These are phyloP conservation scores for Cephaloascus albidus DNA, from an alignment of 805 yeast genomes.

Conservation along the genomic window DNA sequence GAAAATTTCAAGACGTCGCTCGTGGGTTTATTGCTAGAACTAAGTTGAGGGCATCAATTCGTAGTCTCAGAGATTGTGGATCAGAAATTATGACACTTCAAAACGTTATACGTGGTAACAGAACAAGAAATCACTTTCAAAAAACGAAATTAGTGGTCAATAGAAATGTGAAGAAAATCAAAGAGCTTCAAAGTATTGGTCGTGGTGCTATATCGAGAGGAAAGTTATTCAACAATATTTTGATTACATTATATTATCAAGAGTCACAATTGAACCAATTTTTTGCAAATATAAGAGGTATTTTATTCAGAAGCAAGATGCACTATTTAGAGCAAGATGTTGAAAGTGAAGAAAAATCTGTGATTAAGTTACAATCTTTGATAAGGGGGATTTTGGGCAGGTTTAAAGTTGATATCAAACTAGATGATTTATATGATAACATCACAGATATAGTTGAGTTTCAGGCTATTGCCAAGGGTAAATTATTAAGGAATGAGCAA, in stretches of 20 bases:
- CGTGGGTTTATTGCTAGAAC: constrained; percentile 13
- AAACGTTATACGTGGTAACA: constrained; percentile 26
- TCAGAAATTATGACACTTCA: constrained; percentile 22
- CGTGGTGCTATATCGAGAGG: constrained; percentile 37
- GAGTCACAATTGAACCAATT: constrained; percentile 26
- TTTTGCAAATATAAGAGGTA: constrained; percentile 36
- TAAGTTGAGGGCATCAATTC: neutral
- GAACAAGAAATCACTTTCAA: constrained; percentile 16
- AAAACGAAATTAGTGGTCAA: constrained; percentile 3
- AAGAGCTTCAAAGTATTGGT: constrained; percentile 30
- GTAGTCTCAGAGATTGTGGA: constrained; percentile 5
- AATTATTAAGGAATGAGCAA: constrained; percentile 21
- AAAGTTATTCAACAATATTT: constrained; percentile 28
- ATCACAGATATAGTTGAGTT: constrained; percentile 28
- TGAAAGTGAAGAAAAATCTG: constrained; percentile 8
- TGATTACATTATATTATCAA: constrained; percentile 29
- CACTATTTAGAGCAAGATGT: neutral
- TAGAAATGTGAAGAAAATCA: constrained; percentile 3
- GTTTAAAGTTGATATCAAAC: constrained; percentile 41
- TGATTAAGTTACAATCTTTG: constrained; percentile 43
- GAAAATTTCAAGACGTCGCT: constrained; percentile 5
- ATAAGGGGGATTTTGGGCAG: constrained; percentile 58
- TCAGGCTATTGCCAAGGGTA: constrained; percentile 51
- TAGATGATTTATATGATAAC: constrained; percentile 43
- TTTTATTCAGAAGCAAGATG: constrained; percentile 17